phyloP scores from a whole-genome alignment of 441 rosid species.

The Populus trichocarpa region DNA sequence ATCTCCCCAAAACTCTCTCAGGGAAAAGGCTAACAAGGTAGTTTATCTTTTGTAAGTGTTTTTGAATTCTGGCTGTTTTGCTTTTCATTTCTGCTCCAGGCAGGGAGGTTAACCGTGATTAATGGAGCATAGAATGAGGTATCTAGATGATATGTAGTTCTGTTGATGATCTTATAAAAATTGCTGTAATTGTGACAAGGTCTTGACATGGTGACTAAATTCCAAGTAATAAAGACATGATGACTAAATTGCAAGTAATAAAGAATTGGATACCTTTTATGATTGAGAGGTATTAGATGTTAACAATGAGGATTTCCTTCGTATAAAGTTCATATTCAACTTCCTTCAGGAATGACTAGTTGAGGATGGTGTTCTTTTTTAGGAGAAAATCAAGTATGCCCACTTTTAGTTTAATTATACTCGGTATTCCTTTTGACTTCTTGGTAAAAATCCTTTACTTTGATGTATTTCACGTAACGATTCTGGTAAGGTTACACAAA shows the following conservation, averaged over 20 bases:
- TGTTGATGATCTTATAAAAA: neutral
- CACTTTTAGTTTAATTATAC: neutral
- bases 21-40: slow-evolving; percentile 91
- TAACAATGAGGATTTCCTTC: neutral
- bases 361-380: neutral
- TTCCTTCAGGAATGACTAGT: slow-evolving; percentile 1
- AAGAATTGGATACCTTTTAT: neutral
- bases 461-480: neutral
- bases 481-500: neutral
- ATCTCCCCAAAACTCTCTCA: slow-evolving; percentile 88
- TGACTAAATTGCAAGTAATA: neutral
- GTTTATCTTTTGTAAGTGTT: neutral
- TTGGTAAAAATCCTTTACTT: neutral
- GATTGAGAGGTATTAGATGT: neutral
- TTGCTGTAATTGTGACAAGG: neutral
- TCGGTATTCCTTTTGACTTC: neutral
- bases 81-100: neutral
- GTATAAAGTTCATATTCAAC: neutral
- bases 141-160: neutral
- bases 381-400: neutral
- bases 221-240: neutral
- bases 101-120: neutral
- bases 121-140: neutral
- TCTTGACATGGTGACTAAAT: neutral
- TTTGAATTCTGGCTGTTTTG: neutral